Evolutionary conservation across 352 stramenopile genomes (phyloP), one percentile per base, ranked within the genome.

Genomic region (Phytophthora pistaciae): DNA sequence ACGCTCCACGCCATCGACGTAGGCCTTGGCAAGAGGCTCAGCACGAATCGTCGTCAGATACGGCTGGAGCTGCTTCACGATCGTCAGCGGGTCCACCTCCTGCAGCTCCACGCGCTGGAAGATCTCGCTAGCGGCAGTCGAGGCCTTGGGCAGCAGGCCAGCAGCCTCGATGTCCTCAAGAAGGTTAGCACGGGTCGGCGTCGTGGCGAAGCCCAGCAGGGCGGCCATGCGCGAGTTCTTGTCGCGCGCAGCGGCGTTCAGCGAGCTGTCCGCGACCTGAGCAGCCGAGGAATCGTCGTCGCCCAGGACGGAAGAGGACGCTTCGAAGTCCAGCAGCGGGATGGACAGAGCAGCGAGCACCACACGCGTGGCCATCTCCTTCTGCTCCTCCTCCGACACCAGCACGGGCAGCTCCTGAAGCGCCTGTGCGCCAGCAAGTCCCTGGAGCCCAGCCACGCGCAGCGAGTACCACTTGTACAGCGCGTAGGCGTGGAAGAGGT

Each of bases 401-500:
- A 88, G 70, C 31, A 86, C 64, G 11, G 82, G 72, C 21, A 82
- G 42, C 31, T 78, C 46, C 49, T 79, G 74, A 18, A 91, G 68
- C 56, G 75, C 74, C 46, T 73, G 63, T 10, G 61, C 48, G 36
- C 82, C 82, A 67, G 80, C 82, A 66, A 90, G 68, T 60, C 81
- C 85, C 25, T 79, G 74, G 25, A 97, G 88, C 20, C 97, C 97
- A 59, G 89, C 95, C 54, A 98, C 93, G 58, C 91, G 94, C 64
- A 99, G 80, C 16, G 81, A 88, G 74, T 97, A 99, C 80, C 96
- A 99, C 84, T 99, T 99, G 85, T 97, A 98, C 69, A 95, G 97
- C 18, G 97, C 96, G 80, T 98, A 99, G 42, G 97, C 97, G 78
- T 99, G 97, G 82, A 99, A 99, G 23, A 99, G 85, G 74, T 98